Base-by-base conservation (phyloP, 768 basidiomycete species). In the Leccinum olivaceopallidum region DNA sequence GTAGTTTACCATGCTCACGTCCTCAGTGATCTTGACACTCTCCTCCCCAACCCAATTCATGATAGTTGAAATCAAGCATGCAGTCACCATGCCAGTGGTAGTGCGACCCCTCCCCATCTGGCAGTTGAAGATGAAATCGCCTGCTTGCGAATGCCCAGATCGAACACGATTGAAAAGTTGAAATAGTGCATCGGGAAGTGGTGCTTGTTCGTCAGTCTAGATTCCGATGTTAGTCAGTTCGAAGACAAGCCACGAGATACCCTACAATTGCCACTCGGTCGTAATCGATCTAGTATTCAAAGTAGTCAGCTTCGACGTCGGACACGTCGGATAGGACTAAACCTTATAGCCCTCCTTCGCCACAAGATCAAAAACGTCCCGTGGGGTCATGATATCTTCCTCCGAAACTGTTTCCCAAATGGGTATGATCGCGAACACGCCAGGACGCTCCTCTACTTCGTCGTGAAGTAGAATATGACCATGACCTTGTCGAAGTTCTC, bases 191-290 rank as follows among this genome's bases (percentile, higher is more conserved):
- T 81, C 90, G 0, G 97, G 97, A 18, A 98, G 80, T 1, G 96
- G 96, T 0, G 95, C 94, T 77, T 96, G 95, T 71, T 99, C 96
- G 67, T 98, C 96, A 8, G 95, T 98, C 92, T 95, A 65, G n/a
- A 63, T 8, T 56, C 62, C 28, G 10, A 55, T n/a, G 55, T 65
- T 24, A 63, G 65, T 58, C 18, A 10, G 8, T 30, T 14, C 9
- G 39, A 53, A 59, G 34, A 47, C 20, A 26, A 14, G 26, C 14
- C 26, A 57, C 10, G 26, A 53, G 63, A 39, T 39, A 53, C 16
- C 89, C 65, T 71, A 95, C 94, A 67, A 98, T 94, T 14, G 95
- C 90, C 24, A 95, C 83, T n/a, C 94, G 86, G 58, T 82, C 87
- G 69, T 94, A 94, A 68, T 95, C 85, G 55, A 96, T 90, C 87